These are phyloP conservation scores for Lathyrus oleraceus DNA, from an alignment of 306 rosid genomes.

Conservation along the genomic window DNA sequence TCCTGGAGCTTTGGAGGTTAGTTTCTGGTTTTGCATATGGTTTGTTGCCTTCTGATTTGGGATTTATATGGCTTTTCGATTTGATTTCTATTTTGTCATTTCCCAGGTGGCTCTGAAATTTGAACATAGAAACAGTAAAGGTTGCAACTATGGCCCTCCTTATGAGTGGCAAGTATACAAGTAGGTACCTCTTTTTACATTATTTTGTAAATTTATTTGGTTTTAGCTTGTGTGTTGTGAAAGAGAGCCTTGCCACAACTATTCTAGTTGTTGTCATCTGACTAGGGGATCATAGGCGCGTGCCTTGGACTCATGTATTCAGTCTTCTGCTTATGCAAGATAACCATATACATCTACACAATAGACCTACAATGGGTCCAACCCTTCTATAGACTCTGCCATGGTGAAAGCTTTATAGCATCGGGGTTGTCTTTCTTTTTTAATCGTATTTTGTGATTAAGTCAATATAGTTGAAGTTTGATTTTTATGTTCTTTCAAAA, in stretches of 20 bases:
- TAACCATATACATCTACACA: not conserved
- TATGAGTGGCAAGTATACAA: conserved; percentile 99
- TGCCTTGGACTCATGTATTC: not conserved
- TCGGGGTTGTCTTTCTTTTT: not conserved
- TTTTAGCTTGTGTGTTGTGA: not conserved
- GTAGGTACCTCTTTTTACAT: conserved; percentile 47
- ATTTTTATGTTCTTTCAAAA: conserved; percentile 41
- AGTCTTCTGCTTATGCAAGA: conserved; percentile 1
- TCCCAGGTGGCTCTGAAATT: conserved; percentile 94
- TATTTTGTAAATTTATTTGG: not conserved
- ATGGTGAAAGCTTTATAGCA: not conserved
- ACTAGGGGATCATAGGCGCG: not conserved
- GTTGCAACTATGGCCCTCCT: conserved; percentile 97
- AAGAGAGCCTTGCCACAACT: conserved; percentile 9
- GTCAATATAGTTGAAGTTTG: not conserved
- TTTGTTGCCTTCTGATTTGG: not conserved
- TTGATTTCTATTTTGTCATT: conserved; percentile 28
- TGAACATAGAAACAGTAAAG: conserved; percentile 97
- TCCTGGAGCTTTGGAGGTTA: conserved; percentile 72
- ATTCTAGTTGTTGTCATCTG: conserved; percentile 6
- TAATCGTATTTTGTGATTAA: not conserved
- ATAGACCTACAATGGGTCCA: conserved; percentile 9
- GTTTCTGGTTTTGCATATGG: conserved; percentile 10
- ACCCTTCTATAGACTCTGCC: not conserved
- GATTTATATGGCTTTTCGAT: not conserved